phyloP scores from a whole-genome alignment of 1,284 basidiomycete genomes.

The Chalciporus sp. region DNA sequence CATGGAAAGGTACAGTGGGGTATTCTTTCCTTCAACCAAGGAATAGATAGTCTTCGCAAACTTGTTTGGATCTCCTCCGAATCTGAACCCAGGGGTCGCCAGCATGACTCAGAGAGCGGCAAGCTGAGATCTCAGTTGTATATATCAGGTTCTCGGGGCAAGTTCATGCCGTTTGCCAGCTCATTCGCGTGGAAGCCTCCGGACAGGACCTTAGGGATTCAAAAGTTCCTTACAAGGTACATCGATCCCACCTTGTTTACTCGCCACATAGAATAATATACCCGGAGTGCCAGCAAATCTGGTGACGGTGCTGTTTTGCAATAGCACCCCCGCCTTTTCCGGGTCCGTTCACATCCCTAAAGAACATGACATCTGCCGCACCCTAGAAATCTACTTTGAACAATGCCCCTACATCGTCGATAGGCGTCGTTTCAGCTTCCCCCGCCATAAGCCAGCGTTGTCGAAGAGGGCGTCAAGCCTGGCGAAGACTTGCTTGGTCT shows the following conservation, averaged over 20 bases:
- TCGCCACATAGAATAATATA: constrained; percentile 12
- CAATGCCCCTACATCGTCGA: constrained; percentile 8
- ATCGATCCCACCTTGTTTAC: no score
- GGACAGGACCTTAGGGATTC: no score
- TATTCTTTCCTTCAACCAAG: neutral
- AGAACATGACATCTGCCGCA: constrained; percentile 10
- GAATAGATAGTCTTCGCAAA: constrained; percentile 14
- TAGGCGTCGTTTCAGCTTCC: constrained; percentile 14
- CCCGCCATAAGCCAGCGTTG: constrained; percentile 16
- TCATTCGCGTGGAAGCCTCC: no score
- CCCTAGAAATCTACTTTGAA: constrained; percentile 23
- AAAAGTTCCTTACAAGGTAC: no score
- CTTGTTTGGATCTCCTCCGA: constrained; percentile 16
- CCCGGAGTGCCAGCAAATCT: constrained; percentile 9
- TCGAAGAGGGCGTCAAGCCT: constrained; percentile 23
- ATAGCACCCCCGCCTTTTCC: constrained; percentile 11
- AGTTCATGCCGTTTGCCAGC: no score
- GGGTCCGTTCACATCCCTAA: constrained; percentile 19
- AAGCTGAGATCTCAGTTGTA: constrained; percentile 4
- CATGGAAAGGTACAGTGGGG: constrained; percentile 12
- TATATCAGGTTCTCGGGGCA: no score
- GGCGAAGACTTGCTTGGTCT: constrained; percentile 11
- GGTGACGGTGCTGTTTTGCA: constrained; percentile 19
- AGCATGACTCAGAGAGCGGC: constrained; percentile 1
- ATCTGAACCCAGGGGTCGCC: no score